Percentiles rank a stretch among this genome's conserved stretches.
Evolutionary conservation across 257 asterid genomes (phyloP).

Genomic region (Penstemon eatonii): DNA sequence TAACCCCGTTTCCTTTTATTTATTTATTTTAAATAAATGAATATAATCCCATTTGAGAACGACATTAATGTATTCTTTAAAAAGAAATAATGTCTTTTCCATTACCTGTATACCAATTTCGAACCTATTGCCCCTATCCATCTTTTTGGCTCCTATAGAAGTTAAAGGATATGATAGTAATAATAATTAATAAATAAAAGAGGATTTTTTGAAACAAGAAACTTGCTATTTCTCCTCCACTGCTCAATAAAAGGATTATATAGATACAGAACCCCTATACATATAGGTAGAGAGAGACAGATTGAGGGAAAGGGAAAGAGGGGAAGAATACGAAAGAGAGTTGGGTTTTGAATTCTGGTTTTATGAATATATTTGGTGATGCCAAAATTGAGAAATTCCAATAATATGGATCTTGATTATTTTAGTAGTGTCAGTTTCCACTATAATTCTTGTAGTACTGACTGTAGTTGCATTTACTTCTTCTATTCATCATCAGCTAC

Average conservation of each 20-base stretch:
- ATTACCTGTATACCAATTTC: constrained; percentile 24
- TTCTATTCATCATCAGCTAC: constrained; percentile 39
- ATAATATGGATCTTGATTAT: constrained; percentile 46
- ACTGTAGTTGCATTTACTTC: constrained; percentile 35
- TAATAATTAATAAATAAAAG: constrained; percentile 5
- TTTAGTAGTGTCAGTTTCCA: constrained; percentile 48
- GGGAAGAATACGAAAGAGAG: not conserved
- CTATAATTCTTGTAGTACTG: constrained; percentile 33
- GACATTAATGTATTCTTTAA: not conserved
- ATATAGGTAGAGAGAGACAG: constrained; percentile 12
- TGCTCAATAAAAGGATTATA: constrained; percentile 23
- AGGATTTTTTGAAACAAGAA: not conserved
- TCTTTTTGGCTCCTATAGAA: constrained; percentile 27
- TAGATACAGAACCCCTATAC: constrained; percentile 6
- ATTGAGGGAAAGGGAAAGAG: constrained; percentile 11
- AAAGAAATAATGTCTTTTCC: constrained; percentile 17
- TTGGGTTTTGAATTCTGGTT: constrained; percentile 21
- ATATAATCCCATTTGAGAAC: constrained; percentile 6
- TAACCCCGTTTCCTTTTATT: not conserved
- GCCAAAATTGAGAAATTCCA: constrained; percentile 33
- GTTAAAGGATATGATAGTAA: not conserved
- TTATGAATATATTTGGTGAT: constrained; percentile 27
- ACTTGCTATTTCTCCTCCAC: constrained; percentile 20
- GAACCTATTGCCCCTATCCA: constrained; percentile 27
- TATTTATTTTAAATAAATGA: not conserved